Conservation (phyloP, 1,139 yeast species). For the Hyphopichia pseudoburtonii region DNA sequence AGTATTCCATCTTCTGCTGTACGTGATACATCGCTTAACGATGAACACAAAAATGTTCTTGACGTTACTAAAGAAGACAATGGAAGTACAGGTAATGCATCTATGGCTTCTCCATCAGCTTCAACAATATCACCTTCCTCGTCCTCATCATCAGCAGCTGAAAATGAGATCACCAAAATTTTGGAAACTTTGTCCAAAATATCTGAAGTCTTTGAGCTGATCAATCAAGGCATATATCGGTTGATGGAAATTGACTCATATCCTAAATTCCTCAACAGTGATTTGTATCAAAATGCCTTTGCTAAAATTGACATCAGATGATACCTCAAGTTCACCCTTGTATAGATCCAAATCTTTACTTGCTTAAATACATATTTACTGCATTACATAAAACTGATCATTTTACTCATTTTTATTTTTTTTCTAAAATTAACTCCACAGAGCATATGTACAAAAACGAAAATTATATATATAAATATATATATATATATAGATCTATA, state of each 20-base stretch:
- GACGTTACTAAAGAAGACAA: background rate
- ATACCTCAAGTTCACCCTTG: too few species aligned
- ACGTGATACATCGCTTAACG: too few species aligned
- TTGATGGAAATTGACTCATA: conserved; percentile 75
- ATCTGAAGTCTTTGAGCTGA: conserved; percentile 40
- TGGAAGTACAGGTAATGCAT: background rate
- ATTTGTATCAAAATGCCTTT: conserved; percentile 17
- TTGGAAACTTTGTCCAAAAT: conserved; percentile 30
- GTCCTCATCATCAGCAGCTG: conserved; percentile 18
- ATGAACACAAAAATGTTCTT: background rate
- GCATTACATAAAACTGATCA: too few species aligned
- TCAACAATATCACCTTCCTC: background rate
- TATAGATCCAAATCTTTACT: too few species aligned
- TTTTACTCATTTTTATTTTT: too few species aligned
- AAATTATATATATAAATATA: conserved; percentile 2
- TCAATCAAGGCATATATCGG: conserved; percentile 48
- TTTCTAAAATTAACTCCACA: background rate
- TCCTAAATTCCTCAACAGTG: conserved; percentile 59
- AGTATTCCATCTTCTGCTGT: too few species aligned
- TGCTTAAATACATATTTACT: too few species aligned
- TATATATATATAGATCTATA: conserved; percentile 2
- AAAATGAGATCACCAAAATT: conserved; percentile 21
- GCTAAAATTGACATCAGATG: conserved; percentile 12
- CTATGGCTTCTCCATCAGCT: background rate
- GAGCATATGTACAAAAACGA: background rate